Conservation (phyloP, 345 rosid species). For the Arabis alpina region DNA sequence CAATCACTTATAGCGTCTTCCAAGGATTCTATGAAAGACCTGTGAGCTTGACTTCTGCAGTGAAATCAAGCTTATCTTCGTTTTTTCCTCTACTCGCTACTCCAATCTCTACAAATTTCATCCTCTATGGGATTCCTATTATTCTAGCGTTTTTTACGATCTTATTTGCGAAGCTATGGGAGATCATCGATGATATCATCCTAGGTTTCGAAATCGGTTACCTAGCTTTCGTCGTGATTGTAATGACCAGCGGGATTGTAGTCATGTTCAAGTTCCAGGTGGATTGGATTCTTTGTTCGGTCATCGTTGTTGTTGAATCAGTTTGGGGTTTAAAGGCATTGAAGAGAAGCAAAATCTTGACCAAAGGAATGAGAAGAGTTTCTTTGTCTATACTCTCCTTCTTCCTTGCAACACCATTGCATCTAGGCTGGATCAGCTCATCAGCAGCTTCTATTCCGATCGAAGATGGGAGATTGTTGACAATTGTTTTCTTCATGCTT, state of each 20-base stretch:
- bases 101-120: constrained; percentile 25
- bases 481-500: constrained; percentile 46
- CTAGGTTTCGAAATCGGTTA: constrained; percentile 36
- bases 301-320: constrained; percentile 70
- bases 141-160: constrained; percentile 39
- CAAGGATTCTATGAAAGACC: constrained; percentile 89
- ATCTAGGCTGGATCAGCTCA: constrained; percentile 44
- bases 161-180: too few species aligned
- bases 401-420: constrained; percentile 35
- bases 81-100: constrained; percentile 64
- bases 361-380: constrained; percentile 56
- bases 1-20: constrained; percentile 66
- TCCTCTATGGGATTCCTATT: constrained; percentile 38
- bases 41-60: constrained; percentile 61
- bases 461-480: constrained; percentile 38
- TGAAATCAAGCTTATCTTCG: constrained; percentile 60
- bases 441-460: constrained; percentile 12
- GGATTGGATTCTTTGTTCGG: constrained; percentile 56
- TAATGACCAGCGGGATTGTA: constrained; percentile 17
- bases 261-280: constrained; percentile 46
- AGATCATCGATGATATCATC: too few species aligned
- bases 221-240: constrained; percentile 20
- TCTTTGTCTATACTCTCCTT: constrained; percentile 46
- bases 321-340: constrained; percentile 69
- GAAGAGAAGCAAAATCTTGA: constrained; percentile 56